Evolutionary conservation across 352 stramenopile species (phyloP), one percentile per base, ranked within the genome.

Genomic region (Discostella stelligera): DNA sequence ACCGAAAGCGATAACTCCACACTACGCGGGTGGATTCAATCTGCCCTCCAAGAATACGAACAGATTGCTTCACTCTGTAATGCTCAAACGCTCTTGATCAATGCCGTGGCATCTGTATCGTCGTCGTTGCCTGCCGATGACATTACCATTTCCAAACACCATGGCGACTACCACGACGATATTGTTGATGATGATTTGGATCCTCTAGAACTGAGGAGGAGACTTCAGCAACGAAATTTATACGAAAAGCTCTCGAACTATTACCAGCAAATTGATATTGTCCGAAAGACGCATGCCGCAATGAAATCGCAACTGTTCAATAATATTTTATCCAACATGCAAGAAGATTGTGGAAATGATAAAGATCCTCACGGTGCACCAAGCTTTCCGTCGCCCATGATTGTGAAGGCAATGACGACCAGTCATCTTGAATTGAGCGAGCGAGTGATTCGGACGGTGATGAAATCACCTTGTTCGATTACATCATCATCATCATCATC

Each of bases 61-160:
- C 76, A 74, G 39, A 70, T 83, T 44, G 76, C 76, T 5, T 60
- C 53, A 3, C 65, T 83, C 2, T 75, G 65, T 37, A 83, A 83
- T 32, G 30, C 46, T 25, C 76, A 83, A 64, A 71, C 69, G 25
- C 32, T 68, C 14, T 56, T 83, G 14, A 48, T 58, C 41, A 83
- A 79, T 49, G 56, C 55, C 20, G 70, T 63, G n/a, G 8, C 50
- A n/a, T 32, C 49, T 21, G 30, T 59, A 14, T 46, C 44, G 20
- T 13, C 39, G 37, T 44, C 39, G 59, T 54, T 16, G 59, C 37
- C 59, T 13, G 13, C 59, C 14, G 13, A 11, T 37, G 37, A 30
- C 7, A 6, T 14, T 27, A 18, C 13, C n/a, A 27, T 58, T 11
- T 18, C 21, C 52, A 0, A 27, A 23, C 13, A 39, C 16, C 48